phyloP scores from a whole-genome alignment of 306 rosid species.

The Prunus davidiana region DNA sequence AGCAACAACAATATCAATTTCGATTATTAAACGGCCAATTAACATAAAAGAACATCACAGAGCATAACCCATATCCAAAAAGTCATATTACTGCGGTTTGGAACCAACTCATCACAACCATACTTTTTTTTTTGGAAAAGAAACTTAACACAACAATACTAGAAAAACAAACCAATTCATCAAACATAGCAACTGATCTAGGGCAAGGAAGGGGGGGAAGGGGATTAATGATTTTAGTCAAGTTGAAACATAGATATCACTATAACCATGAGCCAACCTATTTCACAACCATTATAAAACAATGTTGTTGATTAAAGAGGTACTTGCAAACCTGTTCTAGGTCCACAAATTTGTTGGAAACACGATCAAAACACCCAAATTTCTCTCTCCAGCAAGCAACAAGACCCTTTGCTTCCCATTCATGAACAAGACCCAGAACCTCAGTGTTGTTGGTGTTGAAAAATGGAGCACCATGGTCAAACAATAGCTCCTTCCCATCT shows the following conservation, averaged over 20 bases:
- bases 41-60: not conserved
- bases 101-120: not conserved
- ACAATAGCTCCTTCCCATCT: conserved; percentile 78
- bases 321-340: conserved; percentile 54
- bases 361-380: conserved; percentile 66
- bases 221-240: not conserved
- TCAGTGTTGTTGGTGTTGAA: conserved; percentile 63
- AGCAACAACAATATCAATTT: not conserved
- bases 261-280: not conserved
- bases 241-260: not conserved
- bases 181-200: not conserved
- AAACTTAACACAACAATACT: conserved; percentile 3
- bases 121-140: not conserved
- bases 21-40: not conserved
- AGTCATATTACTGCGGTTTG: not conserved
- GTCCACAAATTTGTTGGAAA: conserved; percentile 46
- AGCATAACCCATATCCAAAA: not conserved
- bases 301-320: not conserved
- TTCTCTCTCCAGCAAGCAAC: conserved; percentile 80
- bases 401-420: conserved; percentile 76
- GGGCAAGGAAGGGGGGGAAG: not conserved
- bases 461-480: conserved; percentile 90
- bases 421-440: conserved; percentile 47
- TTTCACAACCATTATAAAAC: not conserved
- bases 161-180: not conserved